phyloP scores from a whole-genome alignment of 345 rosid genomes.

The Capsella bursapastoris region DNA sequence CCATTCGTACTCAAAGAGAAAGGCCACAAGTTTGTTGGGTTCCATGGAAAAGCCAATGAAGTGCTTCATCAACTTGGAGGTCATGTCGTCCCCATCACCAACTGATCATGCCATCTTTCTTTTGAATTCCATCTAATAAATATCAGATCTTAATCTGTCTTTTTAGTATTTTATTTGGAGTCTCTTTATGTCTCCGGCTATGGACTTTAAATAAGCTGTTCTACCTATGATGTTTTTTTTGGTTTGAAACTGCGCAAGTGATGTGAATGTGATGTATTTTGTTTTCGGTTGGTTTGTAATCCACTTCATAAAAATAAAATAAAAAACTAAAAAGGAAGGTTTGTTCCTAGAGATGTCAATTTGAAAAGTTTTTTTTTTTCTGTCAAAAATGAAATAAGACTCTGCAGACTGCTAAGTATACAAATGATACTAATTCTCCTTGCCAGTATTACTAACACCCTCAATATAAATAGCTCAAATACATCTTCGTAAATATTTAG shows the following conservation, averaged over 20 bases:
- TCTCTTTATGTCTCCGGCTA: not conserved
- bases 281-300: not conserved
- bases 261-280: not conserved
- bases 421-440: too few species aligned
- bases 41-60: slow-evolving; percentile 37
- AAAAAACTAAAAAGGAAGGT: too few species aligned
- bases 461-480: too few species aligned
- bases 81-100: slow-evolving; percentile 30
- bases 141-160: not conserved
- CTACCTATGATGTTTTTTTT: not conserved
- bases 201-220: not conserved
- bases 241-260: not conserved
- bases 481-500: too few species aligned
- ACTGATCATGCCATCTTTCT: slow-evolving; percentile 11
- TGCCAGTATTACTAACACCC: too few species aligned
- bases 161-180: not conserved
- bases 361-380: too few species aligned
- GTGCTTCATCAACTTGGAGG: slow-evolving; percentile 31
- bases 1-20: slow-evolving; percentile 10
- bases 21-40: slow-evolving; percentile 39
- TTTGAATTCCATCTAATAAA: slow-evolving; percentile 7
- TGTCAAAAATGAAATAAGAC: too few species aligned
- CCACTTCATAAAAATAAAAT: not conserved
- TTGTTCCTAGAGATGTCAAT: too few species aligned
- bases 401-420: too few species aligned